phyloP scores from a whole-genome alignment of 2,329 filamentous ascomycete species.

The Alternaria incomplexa region DNA sequence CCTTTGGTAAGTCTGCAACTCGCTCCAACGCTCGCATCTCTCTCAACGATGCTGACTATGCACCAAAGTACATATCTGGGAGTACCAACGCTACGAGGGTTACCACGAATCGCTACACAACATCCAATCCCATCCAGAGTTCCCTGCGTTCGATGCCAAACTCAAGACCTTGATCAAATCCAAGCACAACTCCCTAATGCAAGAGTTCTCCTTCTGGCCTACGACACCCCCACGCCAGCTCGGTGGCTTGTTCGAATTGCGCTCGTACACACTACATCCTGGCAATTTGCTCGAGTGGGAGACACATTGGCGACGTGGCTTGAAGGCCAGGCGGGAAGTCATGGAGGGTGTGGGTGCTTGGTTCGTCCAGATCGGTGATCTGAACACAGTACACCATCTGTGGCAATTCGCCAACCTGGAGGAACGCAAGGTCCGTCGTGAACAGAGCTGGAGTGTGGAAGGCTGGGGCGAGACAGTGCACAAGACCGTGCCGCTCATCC shows the following conservation, averaged over 20 bases:
- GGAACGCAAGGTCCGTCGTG: constrained; percentile 85
- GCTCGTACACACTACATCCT: constrained; percentile 94
- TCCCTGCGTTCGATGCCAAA: constrained; percentile 80
- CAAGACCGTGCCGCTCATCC: constrained; percentile 96
- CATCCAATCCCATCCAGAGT: constrained; percentile 84
- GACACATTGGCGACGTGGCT: constrained; percentile 92
- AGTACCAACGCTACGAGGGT: constrained; percentile 95
- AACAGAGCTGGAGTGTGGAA: constrained; percentile 93
- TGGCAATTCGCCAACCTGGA: constrained; percentile 99
- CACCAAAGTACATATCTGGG: constrained; percentile 93
- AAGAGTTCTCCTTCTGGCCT: constrained; percentile 99
- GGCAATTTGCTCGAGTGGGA: constrained; percentile 98
- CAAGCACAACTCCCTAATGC: constrained; percentile 93
- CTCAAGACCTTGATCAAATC: constrained; percentile 83
- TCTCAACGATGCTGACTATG: constrained; percentile 9
- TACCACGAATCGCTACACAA: constrained; percentile 91
- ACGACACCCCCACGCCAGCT: constrained; percentile 88
- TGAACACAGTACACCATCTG: constrained; percentile 97
- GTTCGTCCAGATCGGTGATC: constrained; percentile 97
- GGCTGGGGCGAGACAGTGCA: constrained; percentile 98
- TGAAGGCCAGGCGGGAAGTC: constrained; percentile 89
- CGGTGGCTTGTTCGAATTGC: constrained; percentile 92
- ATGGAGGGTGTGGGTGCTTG: constrained; percentile 99
- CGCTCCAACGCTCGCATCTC: not conserved
- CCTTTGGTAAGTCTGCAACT: constrained; percentile 72